Base-by-base conservation (phyloP, 2,329 filamentous ascomycete species). In the Macroventuria anomochaeta region DNA sequence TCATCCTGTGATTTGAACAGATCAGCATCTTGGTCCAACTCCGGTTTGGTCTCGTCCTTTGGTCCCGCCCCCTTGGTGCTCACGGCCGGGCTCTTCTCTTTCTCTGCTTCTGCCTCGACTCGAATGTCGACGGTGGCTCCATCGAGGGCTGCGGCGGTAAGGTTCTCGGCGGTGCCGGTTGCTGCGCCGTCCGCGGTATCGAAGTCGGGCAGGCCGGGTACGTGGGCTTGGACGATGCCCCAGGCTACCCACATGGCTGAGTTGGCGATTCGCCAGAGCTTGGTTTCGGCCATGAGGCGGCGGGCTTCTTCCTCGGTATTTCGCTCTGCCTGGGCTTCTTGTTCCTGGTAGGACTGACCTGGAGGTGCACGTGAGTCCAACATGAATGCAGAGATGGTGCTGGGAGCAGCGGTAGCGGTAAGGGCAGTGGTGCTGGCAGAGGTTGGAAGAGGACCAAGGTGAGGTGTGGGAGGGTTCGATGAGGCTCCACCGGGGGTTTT, bases 151-250 rank as follows among this genome's bases (percentile, higher is more conserved):
- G 63, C 64, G 33, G 64, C 69, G 20, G 31, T 25, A 17, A 38
- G 18, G 10, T 65, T 65, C 23, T 64, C 42, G 13, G 51, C 56
- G 17, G 31, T 31, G 7, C 54, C 33, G 12, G 59, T 57, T 5
- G 61, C 57, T 21, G 51, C 38, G 33, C 63, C 54, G 13, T 64
- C 56, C 20, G 59, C 50, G 1, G 62, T 57, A 12, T 75, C 76
- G 29, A 80, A 79, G 13, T 77, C 76, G 15, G 88, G 85, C 71
- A 93, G 80, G 0, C 87, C 90, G 0, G 90, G 87, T 1, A 96
- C 82, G 71, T 95, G 93, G 40, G 95, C 93, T 76, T 99, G 95
- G 44, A 99, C 89, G 57, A 97, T 91, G 20, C 95, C 95, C 95
- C 95, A 99, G 1, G 92, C 90, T 20, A 96, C 85, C 95, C 95